Evolutionary conservation across 73 alveolate genomes (phyloP), one percentile per base, ranked within the genome.

Genomic region (Symbiodinium pilosum): DNA sequence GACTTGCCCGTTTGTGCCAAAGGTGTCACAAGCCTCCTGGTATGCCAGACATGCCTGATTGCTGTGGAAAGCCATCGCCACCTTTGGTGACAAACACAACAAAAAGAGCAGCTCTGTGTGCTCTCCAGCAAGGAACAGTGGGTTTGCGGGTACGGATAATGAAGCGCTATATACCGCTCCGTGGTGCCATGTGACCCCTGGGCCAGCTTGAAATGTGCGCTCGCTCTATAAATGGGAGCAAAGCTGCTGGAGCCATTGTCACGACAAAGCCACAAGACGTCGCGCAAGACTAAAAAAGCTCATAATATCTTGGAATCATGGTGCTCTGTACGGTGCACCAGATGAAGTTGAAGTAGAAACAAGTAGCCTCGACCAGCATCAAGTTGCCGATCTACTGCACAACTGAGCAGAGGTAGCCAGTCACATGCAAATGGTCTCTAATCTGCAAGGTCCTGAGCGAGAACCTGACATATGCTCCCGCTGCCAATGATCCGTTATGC

Each of bases 101-200:
- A 64, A n/a, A n/a, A 26, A 64, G 77, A 91, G 96, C 96, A 91
- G 39, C 96, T 91, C 96, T 91, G 96, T 64, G 81, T 91, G 96
- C 96, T 91, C 77, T 91, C 96, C 96, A 91, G 96, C 96, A 91
- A 42, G 28, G 44, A 34, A 73, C 42, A 32, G 30, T 14, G 1
- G 43, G 43, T 36, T n/a, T 5, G 34, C n/a, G 34, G 44, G 47
- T n/a, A n/a, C n/a, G n/a, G n/a, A n/a, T n/a, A n/a, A n/a, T 14
- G 85, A 73, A 36, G 18, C 32, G 81, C 81, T 34, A 20, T 38
- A 64, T 8, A 38, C 2, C 77, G 77, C 77, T 26, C 21, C 38
- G 32, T 11, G 77, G 77, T 64, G 77, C 77, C 21, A n/a, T 0
- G 81, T 64, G 81, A 26, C 81, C 81, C 81, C 16, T 2, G 41